Evolutionary conservation across 805 yeast genomes (phyloP).

Genomic region (Wickerhamomyces kurtzmanii): DNA sequence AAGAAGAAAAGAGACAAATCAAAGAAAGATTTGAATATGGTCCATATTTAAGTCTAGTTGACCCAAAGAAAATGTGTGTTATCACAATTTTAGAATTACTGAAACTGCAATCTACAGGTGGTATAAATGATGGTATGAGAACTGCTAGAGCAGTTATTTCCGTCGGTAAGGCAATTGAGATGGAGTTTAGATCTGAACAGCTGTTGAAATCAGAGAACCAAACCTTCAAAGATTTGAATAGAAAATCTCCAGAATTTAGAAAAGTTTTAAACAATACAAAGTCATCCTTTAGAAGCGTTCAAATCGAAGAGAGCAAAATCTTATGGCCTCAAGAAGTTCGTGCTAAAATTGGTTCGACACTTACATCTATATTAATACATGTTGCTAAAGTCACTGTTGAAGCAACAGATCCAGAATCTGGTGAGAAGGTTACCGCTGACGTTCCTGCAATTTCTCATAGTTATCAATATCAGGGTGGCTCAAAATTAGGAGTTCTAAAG

Average conservation of each 20-base stretch:
- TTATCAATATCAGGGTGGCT: slow-evolving; percentile 73
- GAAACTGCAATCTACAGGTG: slow-evolving; percentile 66
- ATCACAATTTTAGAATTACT: slow-evolving; percentile 77
- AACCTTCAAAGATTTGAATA: slow-evolving; percentile 42
- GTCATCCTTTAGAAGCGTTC: slow-evolving; percentile 24
- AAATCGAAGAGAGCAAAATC: slow-evolving; percentile 24
- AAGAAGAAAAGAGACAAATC: slow-evolving; percentile 19
- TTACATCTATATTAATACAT: slow-evolving; percentile 65
- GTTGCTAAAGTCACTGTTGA: slow-evolving; percentile 75
- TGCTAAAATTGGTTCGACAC: slow-evolving; percentile 74
- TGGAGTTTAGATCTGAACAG: slow-evolving; percentile 70
- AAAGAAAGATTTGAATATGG: slow-evolving; percentile 49
- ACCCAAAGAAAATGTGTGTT: slow-evolving; percentile 74
- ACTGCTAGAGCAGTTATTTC: slow-evolving; percentile 73
- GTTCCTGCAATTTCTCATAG: slow-evolving; percentile 91
- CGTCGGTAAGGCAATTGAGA: slow-evolving; percentile 77
- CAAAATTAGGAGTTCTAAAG: slow-evolving; percentile 71
- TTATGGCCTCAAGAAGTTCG: slow-evolving; percentile 47
- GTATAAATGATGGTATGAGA: slow-evolving; percentile 71
- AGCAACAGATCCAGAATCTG: slow-evolving; percentile 76
- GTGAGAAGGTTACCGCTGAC: slow-evolving; percentile 50
- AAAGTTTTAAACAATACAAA: slow-evolving; percentile 28
- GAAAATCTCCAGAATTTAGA: slow-evolving; percentile 31
- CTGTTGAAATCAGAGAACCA: slow-evolving; percentile 47
- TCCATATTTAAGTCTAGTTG: slow-evolving; percentile 64